Evolutionary conservation across 2,329 filamentous ascomycete genomes (phyloP), one percentile per base, ranked within the genome.

Genomic region (Alternaria burnsii): DNA sequence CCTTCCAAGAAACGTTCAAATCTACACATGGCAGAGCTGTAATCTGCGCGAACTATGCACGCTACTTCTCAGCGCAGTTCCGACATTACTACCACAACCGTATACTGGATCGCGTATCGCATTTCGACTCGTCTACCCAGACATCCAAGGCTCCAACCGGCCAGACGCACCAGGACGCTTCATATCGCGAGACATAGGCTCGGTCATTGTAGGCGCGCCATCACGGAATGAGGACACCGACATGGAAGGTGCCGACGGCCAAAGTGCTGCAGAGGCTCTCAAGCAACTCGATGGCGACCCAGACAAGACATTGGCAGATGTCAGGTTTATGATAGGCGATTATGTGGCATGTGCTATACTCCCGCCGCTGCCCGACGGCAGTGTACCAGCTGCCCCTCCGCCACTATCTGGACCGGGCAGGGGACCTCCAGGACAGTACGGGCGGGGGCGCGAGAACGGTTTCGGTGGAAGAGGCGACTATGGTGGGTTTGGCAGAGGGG

Each of bases 11-110:
- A 87, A 91, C 75, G 83, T 97, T 26, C 86, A 91, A 63, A 89
- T 97, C 71, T 94, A 97, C 83, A 94, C 93, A 58, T 97, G 93
- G 91, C 86, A 88, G 58, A 88, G 87, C 71, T 94, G 91, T 80
- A 93, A 91, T 3, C 85, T 98, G 24, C 84, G 86, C 67, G 93
- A 97, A 78, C 88, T 98, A 36, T 89, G 91, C 22, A 87, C 91
- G 58, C 89, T 94, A 55, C 86, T 98, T 58, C 87, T 88, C 28
- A 86, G 87, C 52, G 85, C 90, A 1, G 83, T 92, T 1, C 90
- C 91, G 0, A 80, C 83, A 2, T 81, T 93, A 20, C 85, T 97
- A 3, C 92, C 93, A 0, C 82, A 85, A 38, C 91, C 91, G 0
- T 87, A 89, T 7, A 85, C 93, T 41, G 94, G 94, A 62, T 94